Conservation (phyloP, 140 eudicot genomes). For the Stevia rebaudiana region DNA sequence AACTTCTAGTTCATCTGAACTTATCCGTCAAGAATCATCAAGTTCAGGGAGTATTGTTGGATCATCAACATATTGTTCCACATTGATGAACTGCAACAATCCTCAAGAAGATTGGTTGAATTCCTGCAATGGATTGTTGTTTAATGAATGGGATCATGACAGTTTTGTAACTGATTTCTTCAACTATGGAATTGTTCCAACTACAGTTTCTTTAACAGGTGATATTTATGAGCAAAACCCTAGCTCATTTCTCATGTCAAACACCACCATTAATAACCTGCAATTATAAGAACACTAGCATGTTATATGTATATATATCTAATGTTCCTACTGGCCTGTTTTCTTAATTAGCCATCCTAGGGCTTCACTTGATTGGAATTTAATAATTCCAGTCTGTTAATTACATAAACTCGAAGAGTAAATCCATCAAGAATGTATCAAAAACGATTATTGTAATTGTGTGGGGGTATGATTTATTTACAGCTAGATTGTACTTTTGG, state of each 20-base stretch:
- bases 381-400: background rate
- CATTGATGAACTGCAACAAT: slow-evolving; percentile 23
- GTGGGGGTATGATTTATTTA: slow-evolving; percentile 1
- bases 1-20: slow-evolving; percentile 13
- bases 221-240: slow-evolving; percentile 25
- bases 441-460: background rate
- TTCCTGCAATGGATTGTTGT: slow-evolving; percentile 21
- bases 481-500: slow-evolving; percentile 7
- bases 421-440: background rate
- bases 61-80: slow-evolving; percentile 15
- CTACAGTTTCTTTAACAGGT: slow-evolving; percentile 23
- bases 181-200: slow-evolving; percentile 27
- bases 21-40: slow-evolving; percentile 9
- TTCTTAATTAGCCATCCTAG: background rate
- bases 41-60: slow-evolving; percentile 22
- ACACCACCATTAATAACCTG: slow-evolving; percentile 19
- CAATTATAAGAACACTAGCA: slow-evolving; percentile 1
- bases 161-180: slow-evolving; percentile 11
- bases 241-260: slow-evolving; percentile 16
- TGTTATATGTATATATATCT: background rate
- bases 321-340: background rate
- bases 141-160: slow-evolving; percentile 32
- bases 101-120: slow-evolving; percentile 23
- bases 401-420: background rate
- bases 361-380: slow-evolving; percentile 1